Evolutionary conservation across 257 asterid genomes (phyloP).

Genomic region (Orobanche coerulescens): DNA sequence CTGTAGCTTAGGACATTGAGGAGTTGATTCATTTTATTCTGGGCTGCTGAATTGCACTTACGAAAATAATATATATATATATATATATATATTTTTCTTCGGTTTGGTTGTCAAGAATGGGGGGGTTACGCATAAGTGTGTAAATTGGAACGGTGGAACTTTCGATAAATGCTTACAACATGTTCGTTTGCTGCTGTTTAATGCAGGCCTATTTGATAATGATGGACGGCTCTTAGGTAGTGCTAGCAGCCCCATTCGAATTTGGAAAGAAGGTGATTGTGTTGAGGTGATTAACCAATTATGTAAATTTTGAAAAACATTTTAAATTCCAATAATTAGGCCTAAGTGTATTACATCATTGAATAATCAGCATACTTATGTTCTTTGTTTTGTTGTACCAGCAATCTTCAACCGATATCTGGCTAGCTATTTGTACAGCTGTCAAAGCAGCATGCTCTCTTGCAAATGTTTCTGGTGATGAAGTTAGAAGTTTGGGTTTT

Average conservation of each 20-base stretch:
- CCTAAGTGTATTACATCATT: background rate
- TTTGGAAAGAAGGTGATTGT: slow-evolving; percentile 93
- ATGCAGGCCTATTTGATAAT: slow-evolving; percentile 68
- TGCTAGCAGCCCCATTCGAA: slow-evolving; percentile 89
- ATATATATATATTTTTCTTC: background rate
- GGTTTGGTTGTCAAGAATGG: background rate
- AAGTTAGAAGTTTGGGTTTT: slow-evolving; percentile 87
- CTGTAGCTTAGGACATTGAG: slow-evolving; percentile 5
- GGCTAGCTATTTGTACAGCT: slow-evolving; percentile 97
- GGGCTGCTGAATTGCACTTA: background rate
- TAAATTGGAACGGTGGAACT: background rate
- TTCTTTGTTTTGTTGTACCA: slow-evolving; percentile 24
- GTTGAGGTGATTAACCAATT: slow-evolving; percentile 54
- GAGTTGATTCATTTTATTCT: background rate
- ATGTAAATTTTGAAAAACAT: background rate
- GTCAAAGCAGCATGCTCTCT: slow-evolving; percentile 72
- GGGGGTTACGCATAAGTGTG: slow-evolving; percentile 5
- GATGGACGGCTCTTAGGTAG: slow-evolving; percentile 65
- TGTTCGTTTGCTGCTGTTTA: slow-evolving; percentile 18
- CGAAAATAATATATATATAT: no score
- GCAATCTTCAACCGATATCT: slow-evolving; percentile 99
- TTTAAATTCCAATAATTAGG: background rate
- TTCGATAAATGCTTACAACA: background rate
- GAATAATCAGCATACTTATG: background rate
- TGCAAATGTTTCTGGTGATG: slow-evolving; percentile 64